A percentile compares a stretch with the other conserved stretches of the same genome.
These are phyloP conservation scores for Petunia secreta DNA, from an alignment of 257 asterid species.

Conservation along the genomic window DNA sequence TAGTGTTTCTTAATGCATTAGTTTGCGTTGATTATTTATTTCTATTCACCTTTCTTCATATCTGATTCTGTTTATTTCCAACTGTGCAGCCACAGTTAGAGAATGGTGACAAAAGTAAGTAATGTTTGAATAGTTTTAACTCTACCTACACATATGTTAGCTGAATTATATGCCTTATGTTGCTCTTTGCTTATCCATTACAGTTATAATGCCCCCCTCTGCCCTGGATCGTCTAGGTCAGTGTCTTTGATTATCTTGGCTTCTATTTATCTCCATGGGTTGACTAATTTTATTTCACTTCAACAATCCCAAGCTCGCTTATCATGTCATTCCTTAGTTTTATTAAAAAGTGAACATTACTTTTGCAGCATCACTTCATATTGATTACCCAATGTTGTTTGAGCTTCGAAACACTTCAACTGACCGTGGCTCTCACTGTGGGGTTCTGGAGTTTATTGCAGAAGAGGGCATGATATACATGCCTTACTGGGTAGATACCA, in stretches of 20 bases:
- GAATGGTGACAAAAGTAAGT: conserved; percentile 89
- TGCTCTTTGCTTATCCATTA: conserved; percentile 10
- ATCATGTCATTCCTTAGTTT: neutral
- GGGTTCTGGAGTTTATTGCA: conserved; percentile 97
- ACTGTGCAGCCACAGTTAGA: conserved; percentile 85
- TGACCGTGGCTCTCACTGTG: conserved; percentile 92
- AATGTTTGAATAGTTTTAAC: neutral
- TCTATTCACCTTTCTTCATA: neutral
- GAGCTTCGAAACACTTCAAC: conserved; percentile 80
- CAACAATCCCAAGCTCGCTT: neutral
- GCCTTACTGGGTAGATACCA: conserved; percentile 92
- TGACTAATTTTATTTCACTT: neutral
- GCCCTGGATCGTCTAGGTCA: conserved; percentile 95
- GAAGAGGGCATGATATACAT: conserved; percentile 99
- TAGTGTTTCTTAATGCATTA: neutral
- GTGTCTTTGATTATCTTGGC: conserved; percentile 27
- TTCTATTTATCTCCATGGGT: neutral
- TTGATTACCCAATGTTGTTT: conserved; percentile 97
- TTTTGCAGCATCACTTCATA: conserved; percentile 85
- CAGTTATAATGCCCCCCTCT: conserved; percentile 99
- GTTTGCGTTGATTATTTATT: neutral
- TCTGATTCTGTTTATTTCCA: conserved; percentile 30
- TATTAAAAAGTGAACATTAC: neutral
- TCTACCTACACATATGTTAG: conserved; percentile 9
- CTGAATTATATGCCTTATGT: conserved; percentile 17